Conservation (phyloP, 257 asterid species). For the Capsicum pubescens region DNA sequence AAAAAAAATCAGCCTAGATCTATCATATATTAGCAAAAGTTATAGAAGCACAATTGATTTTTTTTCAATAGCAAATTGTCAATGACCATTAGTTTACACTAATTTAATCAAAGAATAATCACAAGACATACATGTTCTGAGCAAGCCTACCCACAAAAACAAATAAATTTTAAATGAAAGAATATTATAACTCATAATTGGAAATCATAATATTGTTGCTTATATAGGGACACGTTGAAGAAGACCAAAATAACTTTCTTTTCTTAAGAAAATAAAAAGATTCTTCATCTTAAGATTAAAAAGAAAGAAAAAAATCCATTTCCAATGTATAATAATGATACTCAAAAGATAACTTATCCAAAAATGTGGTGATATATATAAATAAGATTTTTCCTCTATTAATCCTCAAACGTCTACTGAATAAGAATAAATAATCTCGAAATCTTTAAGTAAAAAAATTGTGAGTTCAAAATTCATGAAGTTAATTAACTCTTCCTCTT, state of each 20-base stretch:
- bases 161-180: neutral
- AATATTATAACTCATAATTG: neutral
- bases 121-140: slow-evolving; percentile 16
- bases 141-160: neutral
- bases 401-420: neutral
- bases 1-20: neutral
- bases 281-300: neutral
- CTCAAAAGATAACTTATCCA: neutral
- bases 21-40: slow-evolving; percentile 15
- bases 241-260: neutral
- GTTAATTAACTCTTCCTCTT: neutral
- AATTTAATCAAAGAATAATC: neutral
- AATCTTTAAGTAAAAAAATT: neutral
- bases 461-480: neutral
- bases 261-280: neutral
- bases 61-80: neutral
- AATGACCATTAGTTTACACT: neutral
- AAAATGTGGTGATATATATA: too few relatives aligned
- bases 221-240: neutral
- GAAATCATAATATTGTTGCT: slow-evolving; percentile 24
- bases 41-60: neutral
- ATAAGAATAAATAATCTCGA: neutral
- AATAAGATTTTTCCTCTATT: neutral
- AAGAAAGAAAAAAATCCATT: neutral
- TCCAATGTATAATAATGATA: neutral